Base-by-base conservation (phyloP, 2,329 filamentous ascomycete species). In the Penicillium psychrosexuale region DNA sequence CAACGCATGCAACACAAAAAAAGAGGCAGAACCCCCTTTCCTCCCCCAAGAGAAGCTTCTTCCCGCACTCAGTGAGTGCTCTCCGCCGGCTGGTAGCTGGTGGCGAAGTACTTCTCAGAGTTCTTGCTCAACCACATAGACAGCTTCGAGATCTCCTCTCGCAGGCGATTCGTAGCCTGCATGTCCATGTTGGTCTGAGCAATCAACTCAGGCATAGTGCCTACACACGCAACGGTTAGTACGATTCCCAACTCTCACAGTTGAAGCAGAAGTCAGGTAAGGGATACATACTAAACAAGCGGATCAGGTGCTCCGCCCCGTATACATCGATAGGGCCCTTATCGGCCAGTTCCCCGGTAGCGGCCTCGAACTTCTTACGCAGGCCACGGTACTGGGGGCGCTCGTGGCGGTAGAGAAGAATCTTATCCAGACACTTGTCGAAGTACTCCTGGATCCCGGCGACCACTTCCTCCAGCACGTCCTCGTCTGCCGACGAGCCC, bases 171-270 rank as follows among this genome's bases (percentile, higher is more conserved):
- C 39, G 96, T 90, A 2, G 91, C 92, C 71, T 96, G 91, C 50
- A 88, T 82, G 68, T 97, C 94, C 91, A 99, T 96, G 75, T 97
- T 97, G 49, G 94, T 99, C 72, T 99, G 94, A 4, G 92, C 92
- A 59, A 97, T 86, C 38, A 97, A 85, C 70, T 99, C 94, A 0
- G 94, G 93, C 64, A 97, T 85, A 1, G 89, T 88, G 3, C 95
- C 93, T 96, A 64, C 9, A 40, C 39, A 31, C 7, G 7, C 12
- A 36, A 17, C 4, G 7, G 47, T 58, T 47, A 53, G 27, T 39
- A 37, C 55, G 24, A 28, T 24, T 49, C 38, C 17, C 13, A n/a
- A n/a, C 4, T 8, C 30, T n/a, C 30, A 28, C 38, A 48, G 31
- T 8, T 39, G 5, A 47, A 8, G 3, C 13, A 7, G n/a, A 24